Evolutionary conservation across 371 early-diverging fungal species (phyloP).

Genomic region (Choanephora cucurbitarum): DNA sequence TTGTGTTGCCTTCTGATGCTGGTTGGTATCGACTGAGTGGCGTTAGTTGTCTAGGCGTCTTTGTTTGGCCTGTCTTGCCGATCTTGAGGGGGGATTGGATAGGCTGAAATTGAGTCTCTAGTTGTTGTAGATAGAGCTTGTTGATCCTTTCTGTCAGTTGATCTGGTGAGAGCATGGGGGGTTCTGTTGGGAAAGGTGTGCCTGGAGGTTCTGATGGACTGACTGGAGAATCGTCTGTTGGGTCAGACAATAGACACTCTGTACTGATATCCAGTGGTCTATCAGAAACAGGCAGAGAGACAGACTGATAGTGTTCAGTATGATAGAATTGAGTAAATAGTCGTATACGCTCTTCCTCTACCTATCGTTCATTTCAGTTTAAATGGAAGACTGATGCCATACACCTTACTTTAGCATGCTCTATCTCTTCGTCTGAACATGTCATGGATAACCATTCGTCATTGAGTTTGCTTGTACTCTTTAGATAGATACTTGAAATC

Average conservation of each 20-base stretch:
- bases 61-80: background rate
- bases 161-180: background rate
- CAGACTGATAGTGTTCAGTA: background rate
- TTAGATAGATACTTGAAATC: constrained; percentile 76
- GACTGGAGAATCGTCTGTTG: too few relatives aligned
- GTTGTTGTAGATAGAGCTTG: constrained; percentile 23
- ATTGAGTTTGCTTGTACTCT: constrained; percentile 62
- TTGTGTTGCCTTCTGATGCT: background rate
- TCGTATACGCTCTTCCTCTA: constrained; percentile 8
- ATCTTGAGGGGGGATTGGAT: background rate
- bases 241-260: too few relatives aligned
- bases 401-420: constrained; percentile 69
- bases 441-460: constrained; percentile 75
- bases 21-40: constrained; percentile 6
- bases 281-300: background rate
- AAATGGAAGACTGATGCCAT: too few relatives aligned
- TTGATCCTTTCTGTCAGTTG: constrained; percentile 17
- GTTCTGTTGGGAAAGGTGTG: background rate
- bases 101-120: constrained; percentile 23
- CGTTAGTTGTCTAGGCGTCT: background rate
- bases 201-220: background rate
- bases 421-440: constrained; percentile 68
- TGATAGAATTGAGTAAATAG: background rate
- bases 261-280: too few relatives aligned
- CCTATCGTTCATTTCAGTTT: constrained; percentile 18